Evolutionary conservation across 306 rosid genomes (phyloP).

Genomic region (Sicyos edulis): DNA sequence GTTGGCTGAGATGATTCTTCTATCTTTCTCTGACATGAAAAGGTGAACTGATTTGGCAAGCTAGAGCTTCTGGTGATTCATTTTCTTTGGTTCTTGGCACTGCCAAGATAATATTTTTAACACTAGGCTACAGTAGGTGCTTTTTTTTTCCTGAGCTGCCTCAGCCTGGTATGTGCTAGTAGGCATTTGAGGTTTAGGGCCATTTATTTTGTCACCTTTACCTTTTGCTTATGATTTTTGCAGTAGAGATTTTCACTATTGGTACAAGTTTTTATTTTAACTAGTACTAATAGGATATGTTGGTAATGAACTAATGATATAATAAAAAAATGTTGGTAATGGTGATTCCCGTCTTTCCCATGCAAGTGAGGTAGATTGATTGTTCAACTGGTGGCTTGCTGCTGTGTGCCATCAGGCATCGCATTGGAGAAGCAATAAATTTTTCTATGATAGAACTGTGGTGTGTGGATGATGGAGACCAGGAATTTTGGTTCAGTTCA

Average conservation of each 20-base stretch:
- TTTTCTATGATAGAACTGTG: background rate
- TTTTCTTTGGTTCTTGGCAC: background rate
- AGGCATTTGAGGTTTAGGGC: slow-evolving; percentile 1
- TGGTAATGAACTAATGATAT: no score
- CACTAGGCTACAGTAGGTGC: background rate
- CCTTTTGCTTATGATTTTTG: background rate
- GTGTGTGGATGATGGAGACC: background rate
- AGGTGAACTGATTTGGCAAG: background rate
- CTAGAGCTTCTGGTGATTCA: background rate
- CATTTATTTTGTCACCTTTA: background rate
- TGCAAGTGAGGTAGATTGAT: background rate
- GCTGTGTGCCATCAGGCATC: background rate
- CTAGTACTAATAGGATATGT: background rate
- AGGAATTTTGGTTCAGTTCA: background rate
- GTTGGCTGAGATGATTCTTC: background rate
- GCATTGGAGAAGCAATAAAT: background rate
- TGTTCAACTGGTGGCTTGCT: background rate
- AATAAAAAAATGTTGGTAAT: background rate
- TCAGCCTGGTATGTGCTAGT: background rate
- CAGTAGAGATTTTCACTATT: background rate
- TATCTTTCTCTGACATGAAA: background rate
- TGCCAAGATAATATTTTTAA: background rate
- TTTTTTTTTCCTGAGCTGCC: background rate
- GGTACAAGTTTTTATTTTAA: background rate
- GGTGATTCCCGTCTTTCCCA: background rate